Conservation (phyloP, 2,329 filamentous ascomycete species). For the Exophiala bonariae region DNA sequence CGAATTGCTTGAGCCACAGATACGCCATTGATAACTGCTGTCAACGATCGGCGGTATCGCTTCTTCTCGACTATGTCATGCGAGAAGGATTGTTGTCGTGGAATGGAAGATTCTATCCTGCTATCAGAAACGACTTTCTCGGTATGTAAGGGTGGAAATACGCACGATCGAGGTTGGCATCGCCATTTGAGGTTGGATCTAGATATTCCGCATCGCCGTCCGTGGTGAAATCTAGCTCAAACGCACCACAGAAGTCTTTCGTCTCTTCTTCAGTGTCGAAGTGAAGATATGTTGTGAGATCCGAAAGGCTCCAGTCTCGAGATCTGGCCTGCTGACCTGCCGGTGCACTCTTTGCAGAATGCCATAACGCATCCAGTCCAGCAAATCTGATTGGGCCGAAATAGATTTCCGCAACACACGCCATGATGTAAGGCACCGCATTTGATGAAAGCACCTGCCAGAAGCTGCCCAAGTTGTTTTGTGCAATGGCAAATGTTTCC, state of each 20-base stretch:
- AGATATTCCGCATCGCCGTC: conserved; percentile 51
- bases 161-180: conserved; percentile 50
- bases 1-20: conserved; percentile 52
- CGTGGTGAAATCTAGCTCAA: conserved; percentile 52
- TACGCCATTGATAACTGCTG: conserved; percentile 59
- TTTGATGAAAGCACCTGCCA: conserved; percentile 58
- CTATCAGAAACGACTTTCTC: conserved; percentile 28
- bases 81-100: conserved; percentile 52
- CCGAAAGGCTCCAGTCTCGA: conserved; percentile 57
- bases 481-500: conserved; percentile 53
- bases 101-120: conserved; percentile 24
- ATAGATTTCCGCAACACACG: conserved; percentile 63
- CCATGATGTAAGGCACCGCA: conserved; percentile 61
- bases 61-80: conserved; percentile 59
- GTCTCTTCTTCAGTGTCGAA: conserved; percentile 59
- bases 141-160: conserved; percentile 28
- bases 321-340: conserved; percentile 50
- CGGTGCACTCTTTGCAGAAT: conserved; percentile 50
- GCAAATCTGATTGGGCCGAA: conserved; percentile 60
- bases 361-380: conserved; percentile 56
- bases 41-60: conserved; percentile 54
- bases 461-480: conserved; percentile 59
- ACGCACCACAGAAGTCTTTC: conserved; percentile 53
- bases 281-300: conserved; percentile 52
- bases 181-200: conserved; percentile 44